Evolutionary conservation across 2,329 filamentous ascomycete species (phyloP), one percentile per base, ranked within the genome.

Genomic region (Xylariaceae sp.): DNA sequence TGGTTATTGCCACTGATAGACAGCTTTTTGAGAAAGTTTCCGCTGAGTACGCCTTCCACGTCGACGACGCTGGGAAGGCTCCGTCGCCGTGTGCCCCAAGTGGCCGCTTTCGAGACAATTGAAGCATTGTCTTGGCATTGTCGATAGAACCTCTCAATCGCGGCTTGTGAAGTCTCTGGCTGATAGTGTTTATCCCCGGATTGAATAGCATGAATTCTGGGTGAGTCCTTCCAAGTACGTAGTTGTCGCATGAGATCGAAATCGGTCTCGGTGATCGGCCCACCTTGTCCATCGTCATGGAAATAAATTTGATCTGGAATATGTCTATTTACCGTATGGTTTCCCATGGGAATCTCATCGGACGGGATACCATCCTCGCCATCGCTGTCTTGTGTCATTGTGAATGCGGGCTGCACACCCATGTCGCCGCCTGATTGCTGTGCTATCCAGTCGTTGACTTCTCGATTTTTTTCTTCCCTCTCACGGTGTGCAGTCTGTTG

Each of bases 81-180:
- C 51, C 81, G 79, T 40, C 85, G 80, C 6, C 82, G 78, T 1
- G 87, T 90, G 14, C 87, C 87, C 76, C 87, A 84, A 0, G 87
- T 90, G 16, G 86, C 86, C 13, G 83, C 79, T 55, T 81, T 74
- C 2, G 83, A 87, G 10, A 84, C 67, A 11, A 85, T 73, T 0
- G 83, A 86, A 28, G 76, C 78, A 44, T 75, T 83, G 56, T 84
- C 80, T 17, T 73, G 73, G 48, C 71, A 78, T 71, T 80, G 73
- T 11, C 70, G 71, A 57, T 81, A 71, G 48, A 79, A 83, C 38
- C 62, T 72, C 41, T 73, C 72, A 17, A 84, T 84, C 10, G 81
- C 81, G 14, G 71, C 79, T 41, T 80, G 73, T 1, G 81, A 78
- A 1, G 75, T 73, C 47, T 74, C 67, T 1, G 79, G 80, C 55